These are phyloP conservation scores for Auricularia auricula-judae DNA, from an alignment of 768 basidiomycete genomes.

Conservation along the genomic window DNA sequence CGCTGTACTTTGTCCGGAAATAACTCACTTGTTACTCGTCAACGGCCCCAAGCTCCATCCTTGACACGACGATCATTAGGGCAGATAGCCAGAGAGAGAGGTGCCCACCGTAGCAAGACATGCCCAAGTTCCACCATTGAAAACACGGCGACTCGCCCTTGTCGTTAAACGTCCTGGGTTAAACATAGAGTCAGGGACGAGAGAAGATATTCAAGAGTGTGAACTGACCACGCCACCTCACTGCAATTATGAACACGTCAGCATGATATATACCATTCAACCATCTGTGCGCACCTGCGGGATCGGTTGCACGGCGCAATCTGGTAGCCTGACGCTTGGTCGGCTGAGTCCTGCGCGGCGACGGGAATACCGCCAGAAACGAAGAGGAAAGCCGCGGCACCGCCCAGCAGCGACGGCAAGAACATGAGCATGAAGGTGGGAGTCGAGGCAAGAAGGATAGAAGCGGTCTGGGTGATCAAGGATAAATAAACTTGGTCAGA, in stretches of 20 bases:
- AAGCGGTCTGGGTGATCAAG: too few species aligned
- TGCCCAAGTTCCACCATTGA: background rate
- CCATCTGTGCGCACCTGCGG: background rate
- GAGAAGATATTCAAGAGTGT: background rate
- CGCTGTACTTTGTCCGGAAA: too few species aligned
- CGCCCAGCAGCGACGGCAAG: background rate
- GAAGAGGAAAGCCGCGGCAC: background rate
- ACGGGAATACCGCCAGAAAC: background rate
- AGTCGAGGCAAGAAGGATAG: too few species aligned
- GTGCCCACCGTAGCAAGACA: background rate
- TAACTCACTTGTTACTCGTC: too few species aligned
- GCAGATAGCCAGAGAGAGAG: too few species aligned
- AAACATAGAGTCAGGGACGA: background rate
- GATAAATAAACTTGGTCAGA: too few species aligned
- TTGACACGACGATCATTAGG: too few species aligned
- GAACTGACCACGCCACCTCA: background rate
- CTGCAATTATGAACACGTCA: background rate
- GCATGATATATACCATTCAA: background rate
- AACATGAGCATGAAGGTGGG: too few species aligned
- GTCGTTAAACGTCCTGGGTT: background rate
- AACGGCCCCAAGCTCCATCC: too few species aligned
- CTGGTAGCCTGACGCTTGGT: background rate
- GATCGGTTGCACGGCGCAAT: background rate
- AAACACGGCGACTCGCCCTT: background rate
- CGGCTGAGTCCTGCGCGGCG: background rate